These are phyloP conservation scores for Mucor saturninus DNA, from an alignment of 371 early-diverging fungal species.

Conservation along the genomic window DNA sequence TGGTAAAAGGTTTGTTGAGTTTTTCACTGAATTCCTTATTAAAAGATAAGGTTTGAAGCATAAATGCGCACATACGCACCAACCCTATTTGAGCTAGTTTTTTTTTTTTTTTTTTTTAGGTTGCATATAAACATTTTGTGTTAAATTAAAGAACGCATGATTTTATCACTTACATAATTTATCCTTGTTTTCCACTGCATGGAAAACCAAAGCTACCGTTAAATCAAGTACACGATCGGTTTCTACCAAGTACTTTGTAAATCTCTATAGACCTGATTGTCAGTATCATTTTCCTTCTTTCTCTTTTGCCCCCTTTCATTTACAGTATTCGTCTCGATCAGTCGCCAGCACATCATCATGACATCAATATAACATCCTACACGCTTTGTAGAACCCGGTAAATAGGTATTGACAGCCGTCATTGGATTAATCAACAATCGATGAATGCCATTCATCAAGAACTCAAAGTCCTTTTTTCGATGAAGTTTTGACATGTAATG, in stretches of 20 bases:
- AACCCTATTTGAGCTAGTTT: slow-evolving; percentile 71
- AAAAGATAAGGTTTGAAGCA: slow-evolving; percentile 84
- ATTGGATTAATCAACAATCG: slow-evolving; percentile 82
- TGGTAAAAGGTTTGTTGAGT: slow-evolving; percentile 77
- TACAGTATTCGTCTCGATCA: slow-evolving; percentile 80
- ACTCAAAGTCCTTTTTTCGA: slow-evolving; percentile 78
- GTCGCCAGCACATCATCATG: slow-evolving; percentile 85
- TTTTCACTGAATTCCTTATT: slow-evolving; percentile 77
- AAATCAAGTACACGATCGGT: slow-evolving; percentile 72
- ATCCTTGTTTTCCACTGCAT: slow-evolving; percentile 64
- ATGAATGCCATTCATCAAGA: slow-evolving; percentile 73
- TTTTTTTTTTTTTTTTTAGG: background rate
- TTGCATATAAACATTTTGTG: no score
- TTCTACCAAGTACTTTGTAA: slow-evolving; percentile 70
- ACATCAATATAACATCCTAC: slow-evolving; percentile 74
- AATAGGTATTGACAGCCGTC: slow-evolving; percentile 76
- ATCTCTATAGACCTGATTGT: slow-evolving; percentile 45
- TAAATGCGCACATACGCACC: slow-evolving; percentile 80
- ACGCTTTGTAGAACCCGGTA: slow-evolving; percentile 80
- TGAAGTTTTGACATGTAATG: slow-evolving; percentile 79
- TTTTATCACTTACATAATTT: slow-evolving; percentile 57
- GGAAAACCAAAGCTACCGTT: slow-evolving; percentile 66
- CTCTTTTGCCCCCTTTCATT: background rate
- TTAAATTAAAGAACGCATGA: no score
- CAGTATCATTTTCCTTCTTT: background rate